Conservation (phyloP, 2,329 filamentous ascomycete species). For the Rutstroemia sp. region DNA sequence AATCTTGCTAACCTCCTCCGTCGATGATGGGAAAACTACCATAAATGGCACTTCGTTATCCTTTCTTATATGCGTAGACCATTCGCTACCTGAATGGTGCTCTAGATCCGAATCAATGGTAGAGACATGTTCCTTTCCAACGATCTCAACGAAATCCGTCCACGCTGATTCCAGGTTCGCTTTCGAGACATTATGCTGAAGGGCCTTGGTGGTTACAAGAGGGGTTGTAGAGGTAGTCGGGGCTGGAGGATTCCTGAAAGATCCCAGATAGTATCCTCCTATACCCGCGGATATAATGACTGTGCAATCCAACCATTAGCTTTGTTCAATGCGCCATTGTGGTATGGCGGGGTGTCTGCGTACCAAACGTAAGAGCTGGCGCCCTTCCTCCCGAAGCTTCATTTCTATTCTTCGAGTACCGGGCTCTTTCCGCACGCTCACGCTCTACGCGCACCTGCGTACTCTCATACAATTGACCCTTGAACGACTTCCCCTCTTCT, state of each 20-base stretch:
- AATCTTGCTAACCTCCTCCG: conserved; percentile 76
- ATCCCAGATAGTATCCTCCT: conserved; percentile 49
- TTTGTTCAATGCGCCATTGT: not conserved
- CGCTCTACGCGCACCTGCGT: conserved; percentile 46
- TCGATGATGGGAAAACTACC: conserved; percentile 68
- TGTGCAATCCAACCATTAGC: conserved; percentile 9
- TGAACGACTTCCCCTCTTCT: conserved; percentile 35
- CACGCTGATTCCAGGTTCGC: conserved; percentile 62
- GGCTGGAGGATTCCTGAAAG: conserved; percentile 42
- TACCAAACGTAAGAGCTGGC: conserved; percentile 49
- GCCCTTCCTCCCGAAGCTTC: conserved; percentile 36
- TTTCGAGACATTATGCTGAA: conserved; percentile 49
- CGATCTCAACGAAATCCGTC: conserved; percentile 58
- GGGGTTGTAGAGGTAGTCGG: conserved; percentile 52
- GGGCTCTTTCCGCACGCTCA: conserved; percentile 47
- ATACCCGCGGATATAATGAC: conserved; percentile 24
- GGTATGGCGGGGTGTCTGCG: conserved; percentile 15
- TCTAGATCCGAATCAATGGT: conserved; percentile 48
- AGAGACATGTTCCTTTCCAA: conserved; percentile 58
- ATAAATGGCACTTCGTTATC: conserved; percentile 51
- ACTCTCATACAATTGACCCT: conserved; percentile 53
- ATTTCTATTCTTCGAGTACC: conserved; percentile 37
- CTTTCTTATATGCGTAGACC: conserved; percentile 51
- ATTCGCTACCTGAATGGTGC: conserved; percentile 52
- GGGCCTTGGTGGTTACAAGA: conserved; percentile 42